Evolutionary conservation across 768 basidiomycete species (phyloP), one percentile per base, ranked within the genome.

Genomic region (Naematelia encephala): DNA sequence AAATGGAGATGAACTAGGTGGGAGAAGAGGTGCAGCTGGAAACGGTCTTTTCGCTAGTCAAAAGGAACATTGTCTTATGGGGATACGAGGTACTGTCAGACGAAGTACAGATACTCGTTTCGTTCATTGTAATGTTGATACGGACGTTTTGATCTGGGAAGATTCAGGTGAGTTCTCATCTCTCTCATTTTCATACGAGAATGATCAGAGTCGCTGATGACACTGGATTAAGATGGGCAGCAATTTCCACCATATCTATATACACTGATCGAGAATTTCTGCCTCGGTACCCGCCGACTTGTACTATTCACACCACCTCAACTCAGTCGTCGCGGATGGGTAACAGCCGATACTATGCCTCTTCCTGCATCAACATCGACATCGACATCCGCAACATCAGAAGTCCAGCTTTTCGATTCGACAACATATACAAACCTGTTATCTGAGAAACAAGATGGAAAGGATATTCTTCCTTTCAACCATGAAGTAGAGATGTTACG

Each of bases 41-140:
- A 23, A 34, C 8, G 69, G 67, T 8, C 87, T 91, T 1, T 80
- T 97, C 25, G 81, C 94, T 27, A 90, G 88, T 21, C 84, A 92
- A 34, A 91, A 97, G 75, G 90, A 97, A 66, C 94, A 98, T 71
- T 97, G 93, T 76, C 79, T 98, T 50, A 96, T 98, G 82, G 94
- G 94, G 39, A 98, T 99, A 64, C 85, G 91, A 49, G 96, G 96
- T 13, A 98, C 96, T 1, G 94, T 99, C 12, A 85, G 94, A 22
- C 83, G 96, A 27, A 90, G 90, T 19, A 93, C 89, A 1, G 96
- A 99, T 74, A 87, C 86, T 60, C 90, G 90, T 87, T 93, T 98
- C 77, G 94, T 96, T 0, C 94, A 99, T 77, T 97, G 93, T 73
- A 99, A 99, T 78, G 88, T 99, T 64, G 91, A 90, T 89, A 74